Evolutionary conservation across 257 asterid species (phyloP), one percentile per base, ranked within the genome.

Genomic region (Knoxia roxburghii): DNA sequence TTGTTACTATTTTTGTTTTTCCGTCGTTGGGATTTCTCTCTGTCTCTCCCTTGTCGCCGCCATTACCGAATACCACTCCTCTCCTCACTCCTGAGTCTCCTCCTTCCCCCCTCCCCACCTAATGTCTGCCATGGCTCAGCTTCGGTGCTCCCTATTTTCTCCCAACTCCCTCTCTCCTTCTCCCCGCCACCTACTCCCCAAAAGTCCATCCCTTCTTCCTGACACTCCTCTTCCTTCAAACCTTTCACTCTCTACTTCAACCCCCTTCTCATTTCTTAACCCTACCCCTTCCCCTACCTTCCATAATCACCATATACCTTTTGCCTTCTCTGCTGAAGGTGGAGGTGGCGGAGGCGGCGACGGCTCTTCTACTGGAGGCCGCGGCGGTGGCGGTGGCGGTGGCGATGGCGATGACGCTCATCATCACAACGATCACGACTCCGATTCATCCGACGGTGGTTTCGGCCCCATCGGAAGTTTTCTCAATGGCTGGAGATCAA

Each of bases 401-500:
- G 83, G 84, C 0, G 70, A 23, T n/a, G 75, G 41, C 9, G 41
- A 37, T 37, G 41, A 37, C 9, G 41, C 4, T 37, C 41, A 37
- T 37, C 41, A 72, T 0, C 77, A 73, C 29, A 86, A 15, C 4
- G 51, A 46, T 49, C 54, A 83, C 17, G 84, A 81, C 37, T 74
- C 85, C 21, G 68, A 72, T 52, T 70, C 89, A 8, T 82, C 83
- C 1, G 53, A 20, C 61, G 81, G 75, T 46, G 76, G 84, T 0
- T 85, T 91, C 57, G 96, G 98, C 58, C 95, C 95, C 2, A 61
- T 89, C 48, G 96, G 96, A 27, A 95, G 89, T 35, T 87, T 91
- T 53, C 50, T 89, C 35, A 76, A 14, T 41, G 96, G 97, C 12
- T 93, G 99, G 99, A 84, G 94, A 80, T 84, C 95, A 4, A 80